phyloP scores from a whole-genome alignment of 257 asterid genomes.

The Eustoma russellianum region DNA sequence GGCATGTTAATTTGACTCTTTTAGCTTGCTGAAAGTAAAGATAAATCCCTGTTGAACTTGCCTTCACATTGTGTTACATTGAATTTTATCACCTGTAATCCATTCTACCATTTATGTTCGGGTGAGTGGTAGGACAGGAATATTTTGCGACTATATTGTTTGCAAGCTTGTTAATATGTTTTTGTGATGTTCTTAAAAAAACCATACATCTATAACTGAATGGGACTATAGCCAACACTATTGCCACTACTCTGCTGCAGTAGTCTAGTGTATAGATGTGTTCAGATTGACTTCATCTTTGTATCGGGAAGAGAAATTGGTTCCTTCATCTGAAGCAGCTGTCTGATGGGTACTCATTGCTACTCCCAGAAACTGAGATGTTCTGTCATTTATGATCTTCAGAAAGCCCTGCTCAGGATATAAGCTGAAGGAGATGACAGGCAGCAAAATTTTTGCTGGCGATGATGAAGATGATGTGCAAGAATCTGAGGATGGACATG shows the following conservation, averaged over 20 bases:
- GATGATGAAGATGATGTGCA: constrained; percentile 41
- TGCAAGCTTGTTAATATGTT: no score
- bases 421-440: constrained; percentile 92
- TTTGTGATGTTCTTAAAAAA: no score
- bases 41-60: no score
- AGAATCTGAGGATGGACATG: constrained; percentile 48
- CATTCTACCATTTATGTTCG: not conserved
- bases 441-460: constrained; percentile 67
- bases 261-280: no score
- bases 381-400: constrained; percentile 13
- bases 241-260: no score
- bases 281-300: not conserved
- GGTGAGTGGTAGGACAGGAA: no score
- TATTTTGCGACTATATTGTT: no score
- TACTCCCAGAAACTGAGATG: not conserved
- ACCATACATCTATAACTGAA: no score
- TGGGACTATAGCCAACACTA: not conserved
- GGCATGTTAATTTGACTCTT: no score
- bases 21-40: no score
- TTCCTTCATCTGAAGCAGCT: not conserved
- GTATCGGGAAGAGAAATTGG: not conserved
- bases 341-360: not conserved
- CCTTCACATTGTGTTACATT: no score
- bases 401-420: constrained; percentile 95
- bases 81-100: not conserved